Base-by-base conservation (phyloP, 2,329 filamentous ascomycete species). In the Albophoma yamanashiensis region DNA sequence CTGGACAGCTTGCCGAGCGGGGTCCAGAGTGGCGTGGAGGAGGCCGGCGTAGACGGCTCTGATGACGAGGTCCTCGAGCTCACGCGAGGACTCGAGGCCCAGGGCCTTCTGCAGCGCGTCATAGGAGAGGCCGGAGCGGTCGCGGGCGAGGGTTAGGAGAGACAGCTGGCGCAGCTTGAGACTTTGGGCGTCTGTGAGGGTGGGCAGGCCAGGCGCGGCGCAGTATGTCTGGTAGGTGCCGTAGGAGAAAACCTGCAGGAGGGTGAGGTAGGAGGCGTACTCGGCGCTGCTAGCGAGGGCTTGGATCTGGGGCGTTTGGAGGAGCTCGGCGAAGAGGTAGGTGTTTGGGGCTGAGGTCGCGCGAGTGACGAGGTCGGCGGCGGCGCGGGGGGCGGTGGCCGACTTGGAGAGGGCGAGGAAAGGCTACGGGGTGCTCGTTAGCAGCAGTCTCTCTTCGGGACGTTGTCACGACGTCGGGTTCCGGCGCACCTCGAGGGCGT, bases 291-390 rank as follows among this genome's bases (percentile, higher is more conserved):
- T 72, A 45, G 79, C 79, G 53, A 97, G 85, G 15, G 84, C 81
- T 74, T 94, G 89, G 65, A 97, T 86, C 67, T 91, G 86, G 0
- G 89, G 85, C 1, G 87, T 86, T 67, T 89, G 82, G 43, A 99
- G 86, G n/a, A 99, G 87, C 76, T 97, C 93, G 66, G 89, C 85
- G 78, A 99, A 99, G 75, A 97, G 83, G 74, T 88, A 99, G 65
- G 92, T 96, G 74, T 92, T 90, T 36, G 89, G 86, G 60, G 87
- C 87, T n/a, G 91, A 92, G 57, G 92, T 97, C 63, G 92, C 94
- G 75, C 92, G 90, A 53, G 82, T 85, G 71, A 97, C 84, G 59
- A 97, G 84, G 71, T 96, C 92, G 69, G 89, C 88, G 50, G 92
- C 89, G 61, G 92, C 91, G 67, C 89, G 88, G 47, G 91, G 88